These are phyloP conservation scores for Globisporangium cederbergense DNA, from an alignment of 352 stramenopile genomes.

Conservation along the genomic window DNA sequence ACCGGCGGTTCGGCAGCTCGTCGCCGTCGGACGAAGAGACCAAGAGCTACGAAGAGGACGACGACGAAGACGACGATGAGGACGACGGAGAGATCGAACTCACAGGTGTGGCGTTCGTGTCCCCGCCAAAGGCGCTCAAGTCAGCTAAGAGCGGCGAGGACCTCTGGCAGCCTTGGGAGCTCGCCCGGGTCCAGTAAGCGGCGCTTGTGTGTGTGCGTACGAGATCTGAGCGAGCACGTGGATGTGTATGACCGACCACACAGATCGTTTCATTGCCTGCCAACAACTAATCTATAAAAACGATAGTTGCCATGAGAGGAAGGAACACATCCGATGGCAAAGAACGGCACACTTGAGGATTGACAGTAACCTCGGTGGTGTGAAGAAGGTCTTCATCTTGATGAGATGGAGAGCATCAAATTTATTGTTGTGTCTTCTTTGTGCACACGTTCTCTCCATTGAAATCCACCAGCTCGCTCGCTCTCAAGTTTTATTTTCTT, in stretches of 20 bases:
- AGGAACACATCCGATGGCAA: no score
- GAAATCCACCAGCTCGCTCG: no score
- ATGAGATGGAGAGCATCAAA: no score
- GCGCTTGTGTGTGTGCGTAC: neutral
- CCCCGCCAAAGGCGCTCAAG: conserved; percentile 18
- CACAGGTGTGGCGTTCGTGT: conserved; percentile 52
- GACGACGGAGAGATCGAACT: conserved; percentile 58
- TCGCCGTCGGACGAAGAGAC: conserved; percentile 38
- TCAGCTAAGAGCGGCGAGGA: conserved; percentile 42
- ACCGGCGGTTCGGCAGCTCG: conserved; percentile 24
- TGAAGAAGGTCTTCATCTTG: no score
- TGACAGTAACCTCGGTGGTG: no score
- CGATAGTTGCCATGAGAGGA: no score
- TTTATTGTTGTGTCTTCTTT: no score
- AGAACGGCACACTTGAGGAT: no score
- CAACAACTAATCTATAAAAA: no score
- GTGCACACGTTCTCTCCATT: no score
- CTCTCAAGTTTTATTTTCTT: no score
- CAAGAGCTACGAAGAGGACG: conserved; percentile 31
- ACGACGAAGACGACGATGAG: conserved; percentile 31
- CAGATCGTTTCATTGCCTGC: neutral
- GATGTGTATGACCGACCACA: neutral
- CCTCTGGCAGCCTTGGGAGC: conserved; percentile 78
- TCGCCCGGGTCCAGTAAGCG: conserved; percentile 30
- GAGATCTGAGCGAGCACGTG: no score